Evolutionary conservation across 768 basidiomycete genomes (phyloP), one percentile per base, ranked within the genome.

Genomic region (Leccinum longicurvipes): DNA sequence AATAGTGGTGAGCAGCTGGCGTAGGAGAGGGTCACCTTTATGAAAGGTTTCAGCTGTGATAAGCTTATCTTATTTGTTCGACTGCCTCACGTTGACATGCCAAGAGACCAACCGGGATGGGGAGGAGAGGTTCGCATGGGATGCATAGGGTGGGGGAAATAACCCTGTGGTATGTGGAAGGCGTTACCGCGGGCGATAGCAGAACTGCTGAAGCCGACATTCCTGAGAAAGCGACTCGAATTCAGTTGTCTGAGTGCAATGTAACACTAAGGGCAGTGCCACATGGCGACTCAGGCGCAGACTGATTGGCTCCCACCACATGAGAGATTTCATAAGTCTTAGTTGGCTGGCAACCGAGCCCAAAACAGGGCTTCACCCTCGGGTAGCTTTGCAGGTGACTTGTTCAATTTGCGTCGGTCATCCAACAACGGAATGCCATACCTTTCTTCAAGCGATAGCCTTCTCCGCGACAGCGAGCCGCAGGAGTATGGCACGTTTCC

Each of bases 61-160:
- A 27, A 45, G 52, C 57, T 23, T 12, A 45, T 51, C 21, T 50
- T 51, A 39, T 59, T 47, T 45, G 41, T 50, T 57, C 36, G 36
- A 41, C 6, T 41, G 34, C 55, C 73, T 62, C 73, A 87, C 88
- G 85, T 78, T 91, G 89, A 67, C 90, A 92, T 17, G 87, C 84
- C 27, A 93, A 75, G 15, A 91, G 75, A 45, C 90, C 90, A 36
- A 92, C 89, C 34, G 87, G 88, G 36, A 87, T 78, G 17, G 86
- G 69, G 6, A 73, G 57, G 29, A 70, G 69, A 23, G 77, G 72
- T 53, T 84, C 78, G 19, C 76, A 70, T n/a, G 86, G 80, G 49
- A 89, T 67, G 29, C 55, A 69, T 12, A 90, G 73, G 15, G 81
- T 79, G 6, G 80, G 75, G 4, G 85, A 86, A 54, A 86, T 64